phyloP scores from a whole-genome alignment of 176 grass and related monocot species.

The Phragmites australis region DNA sequence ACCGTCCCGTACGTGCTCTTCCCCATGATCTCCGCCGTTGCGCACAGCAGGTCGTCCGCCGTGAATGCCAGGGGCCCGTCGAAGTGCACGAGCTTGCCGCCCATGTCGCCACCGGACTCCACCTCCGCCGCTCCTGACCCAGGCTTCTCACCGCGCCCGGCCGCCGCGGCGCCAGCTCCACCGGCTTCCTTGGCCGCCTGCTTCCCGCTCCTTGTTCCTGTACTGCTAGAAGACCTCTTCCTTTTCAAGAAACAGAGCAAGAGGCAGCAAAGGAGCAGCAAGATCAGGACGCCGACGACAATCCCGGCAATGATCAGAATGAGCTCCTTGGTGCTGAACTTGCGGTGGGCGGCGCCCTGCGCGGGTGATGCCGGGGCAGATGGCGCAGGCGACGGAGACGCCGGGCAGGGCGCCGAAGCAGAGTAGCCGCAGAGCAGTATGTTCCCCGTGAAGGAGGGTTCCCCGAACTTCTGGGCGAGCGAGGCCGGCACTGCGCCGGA shows the following conservation, averaged over 20 bases:
- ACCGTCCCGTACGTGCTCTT: constrained; percentile 78
- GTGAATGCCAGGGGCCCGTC: constrained; percentile 70
- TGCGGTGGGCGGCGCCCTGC: background rate
- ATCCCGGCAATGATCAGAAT: constrained; percentile 57
- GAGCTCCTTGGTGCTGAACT: constrained; percentile 45
- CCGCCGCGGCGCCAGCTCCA: background rate
- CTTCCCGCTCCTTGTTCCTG: constrained; percentile 30
- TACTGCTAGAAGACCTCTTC: background rate
- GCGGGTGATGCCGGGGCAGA: constrained; percentile 28
- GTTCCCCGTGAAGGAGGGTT: constrained; percentile 61
- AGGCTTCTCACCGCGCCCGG: constrained; percentile 48
- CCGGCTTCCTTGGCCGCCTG: background rate
- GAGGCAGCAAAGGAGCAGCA: constrained; percentile 70
- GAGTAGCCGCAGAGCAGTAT: constrained; percentile 70
- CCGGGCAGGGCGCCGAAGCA: constrained; percentile 43
- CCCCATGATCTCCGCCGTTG: constrained; percentile 67
- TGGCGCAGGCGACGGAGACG: constrained; percentile 39
- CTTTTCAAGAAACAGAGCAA: constrained; percentile 59
- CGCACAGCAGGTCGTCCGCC: constrained; percentile 74
- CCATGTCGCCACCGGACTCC: constrained; percentile 60
- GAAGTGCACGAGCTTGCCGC: constrained; percentile 78
- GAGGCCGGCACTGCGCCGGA: constrained; percentile 55
- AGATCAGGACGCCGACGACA: constrained; percentile 35
- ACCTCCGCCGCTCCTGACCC: constrained; percentile 16
- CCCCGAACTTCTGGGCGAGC: constrained; percentile 58